Evolutionary conservation across 164 flowering plant species (phyloP).

Genomic region (Annona cherimola): DNA sequence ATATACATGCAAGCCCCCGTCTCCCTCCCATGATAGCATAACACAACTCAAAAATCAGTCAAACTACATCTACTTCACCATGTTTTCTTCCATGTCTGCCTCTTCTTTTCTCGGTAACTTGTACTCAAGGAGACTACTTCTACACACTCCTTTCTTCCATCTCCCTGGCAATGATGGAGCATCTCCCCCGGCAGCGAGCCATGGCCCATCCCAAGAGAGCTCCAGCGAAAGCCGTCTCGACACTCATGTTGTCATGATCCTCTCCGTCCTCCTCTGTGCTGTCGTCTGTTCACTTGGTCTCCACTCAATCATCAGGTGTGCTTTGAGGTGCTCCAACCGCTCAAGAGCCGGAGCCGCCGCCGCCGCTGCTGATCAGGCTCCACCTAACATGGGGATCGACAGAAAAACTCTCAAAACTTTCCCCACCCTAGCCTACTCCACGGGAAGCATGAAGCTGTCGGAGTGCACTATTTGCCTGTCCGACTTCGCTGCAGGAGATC

Average conservation of each 20-base stretch:
- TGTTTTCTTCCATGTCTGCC: not conserved
- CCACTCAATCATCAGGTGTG: slow-evolving; percentile 68
- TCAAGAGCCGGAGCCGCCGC: slow-evolving; percentile 14
- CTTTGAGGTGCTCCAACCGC: slow-evolving; percentile 54
- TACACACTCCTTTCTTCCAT: slow-evolving; percentile 26
- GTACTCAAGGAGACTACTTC: slow-evolving; percentile 26
- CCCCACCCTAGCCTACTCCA: slow-evolving; percentile 41
- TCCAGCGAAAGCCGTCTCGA: slow-evolving; percentile 38
- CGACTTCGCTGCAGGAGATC: slow-evolving; percentile 60
- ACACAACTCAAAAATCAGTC: not conserved
- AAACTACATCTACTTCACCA: not conserved
- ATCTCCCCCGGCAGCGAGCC: slow-evolving; percentile 16
- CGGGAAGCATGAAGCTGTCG: slow-evolving; percentile 32
- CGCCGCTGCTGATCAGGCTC: slow-evolving; percentile 12
- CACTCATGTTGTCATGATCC: slow-evolving; percentile 72
- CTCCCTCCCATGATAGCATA: not conserved
- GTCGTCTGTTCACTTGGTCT: slow-evolving; percentile 77
- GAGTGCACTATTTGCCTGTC: slow-evolving; percentile 81
- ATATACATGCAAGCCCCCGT: no score
- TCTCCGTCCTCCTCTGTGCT: slow-evolving; percentile 80
- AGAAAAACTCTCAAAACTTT: slow-evolving; percentile 54
- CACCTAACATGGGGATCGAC: slow-evolving; percentile 56
- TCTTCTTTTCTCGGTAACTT: not conserved
- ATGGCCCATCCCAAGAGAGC: not conserved
- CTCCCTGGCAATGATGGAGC: slow-evolving; percentile 15